Base-by-base conservation (phyloP, 345 rosid genomes). In the Eucalyptus pauciflora region DNA sequence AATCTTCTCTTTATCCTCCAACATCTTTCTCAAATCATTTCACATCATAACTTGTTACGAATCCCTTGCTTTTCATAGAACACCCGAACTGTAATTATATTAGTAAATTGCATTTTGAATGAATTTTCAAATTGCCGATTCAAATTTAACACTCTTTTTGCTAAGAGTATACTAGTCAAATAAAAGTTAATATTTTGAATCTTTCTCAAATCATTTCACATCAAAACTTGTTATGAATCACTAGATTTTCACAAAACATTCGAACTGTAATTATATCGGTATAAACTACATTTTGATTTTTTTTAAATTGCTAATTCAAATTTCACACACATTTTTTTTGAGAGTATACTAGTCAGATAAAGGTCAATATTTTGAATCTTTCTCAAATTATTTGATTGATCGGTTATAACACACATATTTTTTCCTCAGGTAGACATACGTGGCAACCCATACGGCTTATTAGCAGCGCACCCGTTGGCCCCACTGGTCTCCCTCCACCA, bases 401-500 rank as follows among this genome's bases (percentile, higher is more conserved):
- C 13, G 45, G n/a, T 76, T 69, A 37, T 15, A 37, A 24, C 8
- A 76, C 8, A 76, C 54, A 45, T 18, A 9, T 24, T 24, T 43
- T 41, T 56, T 11, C 51, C 91, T 7, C 91, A 97, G 99, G 62
- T 97, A 79, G 99, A 98, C 86, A 90, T 97, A 89, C 93, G 97
- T 90, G 98, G 98, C 67, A 90, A 93, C 64, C 96, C 98, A 10
- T 96, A 94, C 69, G 99, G 98, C 14, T 87, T 96, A 51, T 91
- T 98, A 17, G 97, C 98, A 24, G 97, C 98, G 10, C 99, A 96
- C 89, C 99, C 99, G 20, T n/a, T 96, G 88, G 95, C 96, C 20
- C 98, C 99, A 24, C 89, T 96, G 58, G 96, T 96, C 49, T 95
- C 99, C 5, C 94, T 96, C 41, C 99, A 97, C 94, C 99, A 97